Percentiles rank a stretch among this genome's conserved stretches.
Evolutionary conservation across 2,329 filamentous ascomycete genomes (phyloP).

Genomic region (Paecilomyces dactylethromorphus): DNA sequence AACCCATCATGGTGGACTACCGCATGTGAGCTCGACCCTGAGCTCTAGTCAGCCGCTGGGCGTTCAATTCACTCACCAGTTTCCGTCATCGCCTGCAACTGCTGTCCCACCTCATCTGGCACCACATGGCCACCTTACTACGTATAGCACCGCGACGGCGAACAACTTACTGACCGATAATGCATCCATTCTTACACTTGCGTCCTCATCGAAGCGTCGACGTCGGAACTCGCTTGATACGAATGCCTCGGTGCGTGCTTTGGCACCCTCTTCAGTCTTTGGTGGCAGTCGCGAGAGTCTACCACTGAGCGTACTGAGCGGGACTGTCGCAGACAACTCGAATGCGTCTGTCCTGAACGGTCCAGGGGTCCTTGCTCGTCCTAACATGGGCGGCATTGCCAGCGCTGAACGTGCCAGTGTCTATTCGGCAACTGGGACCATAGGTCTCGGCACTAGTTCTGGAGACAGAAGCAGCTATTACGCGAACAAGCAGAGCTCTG

Average conservation of each 20-base stretch:
- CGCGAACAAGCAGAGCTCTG: constrained; percentile 48
- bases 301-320: constrained; percentile 56
- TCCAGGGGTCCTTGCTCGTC: constrained; percentile 36
- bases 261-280: constrained; percentile 58
- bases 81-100: constrained; percentile 52
- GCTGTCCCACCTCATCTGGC: constrained; percentile 55
- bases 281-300: constrained; percentile 59
- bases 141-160: constrained; percentile 55
- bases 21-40: constrained; percentile 30
- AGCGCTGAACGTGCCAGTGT: constrained; percentile 58
- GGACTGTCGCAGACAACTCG: constrained; percentile 41
- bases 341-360: constrained; percentile 36
- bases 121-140: constrained; percentile 46
- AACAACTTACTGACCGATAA: constrained; percentile 61
- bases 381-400: constrained; percentile 48
- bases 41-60: constrained; percentile 28
- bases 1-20: constrained; percentile 18
- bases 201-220: constrained; percentile 58
- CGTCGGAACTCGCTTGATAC: constrained; percentile 59
- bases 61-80: constrained; percentile 55
- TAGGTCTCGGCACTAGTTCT: constrained; percentile 50
- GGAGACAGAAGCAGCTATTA: constrained; percentile 81
- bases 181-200: constrained; percentile 59
- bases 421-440: constrained; percentile 68
- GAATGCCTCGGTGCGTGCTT: constrained; percentile 59